phyloP scores from a whole-genome alignment of 2,329 filamentous ascomycete genomes.

The Fusarium guadeloupense region DNA sequence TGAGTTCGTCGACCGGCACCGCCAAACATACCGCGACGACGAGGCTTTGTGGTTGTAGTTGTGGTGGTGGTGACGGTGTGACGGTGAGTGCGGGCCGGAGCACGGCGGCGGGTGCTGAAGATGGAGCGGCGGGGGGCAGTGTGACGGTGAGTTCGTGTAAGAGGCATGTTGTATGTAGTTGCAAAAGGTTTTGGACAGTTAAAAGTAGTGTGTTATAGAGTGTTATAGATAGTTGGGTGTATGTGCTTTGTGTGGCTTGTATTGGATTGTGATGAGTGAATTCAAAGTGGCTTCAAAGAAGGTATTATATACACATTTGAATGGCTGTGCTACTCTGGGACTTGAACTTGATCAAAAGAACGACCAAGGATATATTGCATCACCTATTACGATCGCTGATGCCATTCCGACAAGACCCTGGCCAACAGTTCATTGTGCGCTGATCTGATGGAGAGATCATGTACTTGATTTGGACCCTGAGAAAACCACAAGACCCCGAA shows the following conservation, averaged over 20 bases:
- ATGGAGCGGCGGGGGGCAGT: conserved; percentile 44
- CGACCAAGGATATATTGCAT: conserved; percentile 29
- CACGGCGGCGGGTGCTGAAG: conserved; percentile 38
- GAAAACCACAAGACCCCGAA: neutral
- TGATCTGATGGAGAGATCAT: conserved; percentile 6
- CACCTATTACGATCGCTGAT: conserved; percentile 33
- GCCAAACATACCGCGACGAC: conserved; percentile 54
- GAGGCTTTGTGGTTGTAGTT: conserved; percentile 55
- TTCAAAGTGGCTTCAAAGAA: neutral
- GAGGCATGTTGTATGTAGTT: conserved; percentile 52
- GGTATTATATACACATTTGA: conserved; percentile 26
- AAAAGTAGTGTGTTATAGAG: neutral
- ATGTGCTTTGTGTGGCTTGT: conserved; percentile 11
- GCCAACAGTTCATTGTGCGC: neutral
- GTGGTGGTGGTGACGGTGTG: conserved; percentile 51
- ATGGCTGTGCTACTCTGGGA: neutral
- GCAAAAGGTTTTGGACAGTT: too few species aligned
- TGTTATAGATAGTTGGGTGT: neutral
- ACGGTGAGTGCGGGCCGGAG: conserved; percentile 39
- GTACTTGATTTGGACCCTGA: conserved; percentile 7
- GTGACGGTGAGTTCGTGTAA: conserved; percentile 39
- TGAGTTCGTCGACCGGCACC: conserved; percentile 50
- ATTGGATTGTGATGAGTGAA: neutral
- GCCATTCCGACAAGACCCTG: conserved; percentile 18
- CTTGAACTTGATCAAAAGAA: neutral